Percentiles rank a stretch among this genome's conserved stretches.
Evolutionary conservation across 202 grass and related monocot species (phyloP).

Genomic region (Panicum hallii): DNA sequence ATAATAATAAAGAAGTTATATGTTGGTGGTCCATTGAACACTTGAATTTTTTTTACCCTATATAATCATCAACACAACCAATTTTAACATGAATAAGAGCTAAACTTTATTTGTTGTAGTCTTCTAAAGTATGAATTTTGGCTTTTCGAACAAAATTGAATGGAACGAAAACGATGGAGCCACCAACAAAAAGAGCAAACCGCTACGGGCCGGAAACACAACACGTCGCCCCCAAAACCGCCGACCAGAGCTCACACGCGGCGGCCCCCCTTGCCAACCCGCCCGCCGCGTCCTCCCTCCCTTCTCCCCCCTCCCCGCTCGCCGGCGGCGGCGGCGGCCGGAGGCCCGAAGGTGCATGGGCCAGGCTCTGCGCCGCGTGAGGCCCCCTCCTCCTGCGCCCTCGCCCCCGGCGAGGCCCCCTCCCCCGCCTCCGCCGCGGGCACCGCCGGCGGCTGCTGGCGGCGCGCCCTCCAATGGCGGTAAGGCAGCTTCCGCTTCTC

Average conservation of each 20-base stretch:
- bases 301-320: not conserved
- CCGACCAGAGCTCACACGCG: slow-evolving; percentile 36
- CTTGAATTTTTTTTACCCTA: too few relatives aligned
- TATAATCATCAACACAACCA: too few relatives aligned
- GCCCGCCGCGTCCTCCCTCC: not conserved
- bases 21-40: too few relatives aligned
- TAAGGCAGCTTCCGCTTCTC: not conserved
- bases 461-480: slow-evolving; percentile 44
- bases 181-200: too few relatives aligned
- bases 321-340: slow-evolving; percentile 20
- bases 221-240: slow-evolving; percentile 25
- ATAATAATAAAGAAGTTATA: too few relatives aligned
- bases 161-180: too few relatives aligned
- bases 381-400: slow-evolving; percentile 40
- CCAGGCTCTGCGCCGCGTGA: slow-evolving; percentile 70
- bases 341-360: slow-evolving; percentile 58
- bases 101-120: too few relatives aligned
- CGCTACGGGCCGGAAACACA: slow-evolving; percentile 29
- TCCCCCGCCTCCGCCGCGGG: slow-evolving; percentile 20
- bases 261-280: slow-evolving; percentile 16
- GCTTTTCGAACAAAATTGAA: too few relatives aligned
- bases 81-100: too few relatives aligned
- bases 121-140: too few relatives aligned
- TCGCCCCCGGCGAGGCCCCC: slow-evolving; percentile 41
- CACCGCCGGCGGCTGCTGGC: slow-evolving; percentile 19